Base-by-base conservation (phyloP, 2,329 filamentous ascomycete species). In the Escovopsis sp. region DNA sequence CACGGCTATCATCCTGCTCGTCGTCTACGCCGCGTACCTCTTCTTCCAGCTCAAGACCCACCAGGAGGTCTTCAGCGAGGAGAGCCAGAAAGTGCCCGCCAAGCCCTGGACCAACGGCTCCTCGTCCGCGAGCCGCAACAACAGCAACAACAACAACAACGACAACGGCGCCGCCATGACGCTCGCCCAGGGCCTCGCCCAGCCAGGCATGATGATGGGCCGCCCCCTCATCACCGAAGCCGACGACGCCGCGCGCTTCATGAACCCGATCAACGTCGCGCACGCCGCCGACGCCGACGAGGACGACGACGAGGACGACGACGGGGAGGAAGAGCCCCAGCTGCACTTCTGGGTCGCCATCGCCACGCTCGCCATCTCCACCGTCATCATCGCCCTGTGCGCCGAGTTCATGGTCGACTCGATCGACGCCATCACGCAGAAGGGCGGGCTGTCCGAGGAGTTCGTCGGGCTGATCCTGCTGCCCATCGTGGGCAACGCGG, bases 41-140 rank as follows among this genome's bases (percentile, higher is more conserved):
- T 69, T 83, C 56, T 94, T 94, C 65, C 88, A 94, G 57, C 75
- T 96, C 39, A 83, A 85, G 54, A 87, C 87, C 0, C 87, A 94
- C 55, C 67, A 70, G 17, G 63, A 63, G 8, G 77, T 93, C 53
- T 94, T 93, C 65, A 84, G 80, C 52, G 74, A 75, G 35, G 75
- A 82, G 25, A 82, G 78, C 44, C 68, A 82, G 46, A 94, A 94
- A 56, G 79, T 81, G 0, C 71, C 76, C 3, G 83, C 59, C 27
- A 66, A 59, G 48, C 68, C 66, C 3, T 65, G 54, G 53, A 58
- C 17, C 16, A 56, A 38, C 38, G 51, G 34, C 27, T 48, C 53
- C 36, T 39, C 45, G 4, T 25, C 21, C 21, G 9, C 11, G 21
- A n/a, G n/a, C n/a, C n/a, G n/a, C n/a, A n/a, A n/a, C n/a, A 28